A percentile compares a stretch with the other conserved stretches of the same genome.
These are phyloP conservation scores for Lenwebbia sp. DNA, from an alignment of 345 rosid species.

Conservation along the genomic window DNA sequence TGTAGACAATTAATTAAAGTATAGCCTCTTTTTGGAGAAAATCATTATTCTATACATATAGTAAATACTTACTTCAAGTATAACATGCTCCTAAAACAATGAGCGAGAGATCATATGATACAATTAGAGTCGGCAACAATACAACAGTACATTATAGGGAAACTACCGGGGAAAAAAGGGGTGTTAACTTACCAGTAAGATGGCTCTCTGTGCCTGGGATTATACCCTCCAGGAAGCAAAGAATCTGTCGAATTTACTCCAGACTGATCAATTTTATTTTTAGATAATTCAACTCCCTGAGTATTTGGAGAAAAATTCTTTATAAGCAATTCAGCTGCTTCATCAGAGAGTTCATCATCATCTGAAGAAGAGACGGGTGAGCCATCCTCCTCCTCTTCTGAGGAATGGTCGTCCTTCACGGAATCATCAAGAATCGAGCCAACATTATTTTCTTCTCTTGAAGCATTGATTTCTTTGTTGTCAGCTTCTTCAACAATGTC, in stretches of 20 bases:
- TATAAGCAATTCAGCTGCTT: slow-evolving; percentile 31
- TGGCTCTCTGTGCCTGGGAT: slow-evolving; percentile 95
- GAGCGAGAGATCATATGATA: not conserved
- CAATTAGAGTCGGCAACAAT: not conserved
- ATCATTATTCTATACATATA: not conserved
- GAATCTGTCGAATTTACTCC: slow-evolving; percentile 13
- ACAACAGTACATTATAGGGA: not conserved
- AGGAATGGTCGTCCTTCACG: slow-evolving; percentile 30
- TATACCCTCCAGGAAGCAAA: slow-evolving; percentile 71
- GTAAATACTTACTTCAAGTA: not conserved
- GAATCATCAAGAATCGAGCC: slow-evolving; percentile 14
- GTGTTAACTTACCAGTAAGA: slow-evolving; percentile 47
- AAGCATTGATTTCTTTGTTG: slow-evolving; percentile 9
- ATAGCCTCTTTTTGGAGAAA: not conserved
- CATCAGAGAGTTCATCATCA: slow-evolving; percentile 58
- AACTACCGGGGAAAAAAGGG: not conserved
- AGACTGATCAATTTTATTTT: slow-evolving; percentile 12
- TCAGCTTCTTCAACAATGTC: slow-evolving; percentile 69
- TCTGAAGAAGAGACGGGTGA: slow-evolving; percentile 15
- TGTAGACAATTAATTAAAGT: not conserved
- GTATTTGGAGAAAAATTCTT: slow-evolving; percentile 17
- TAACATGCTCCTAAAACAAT: not conserved
- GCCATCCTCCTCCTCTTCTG: slow-evolving; percentile 40
- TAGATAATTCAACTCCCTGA: slow-evolving; percentile 13
- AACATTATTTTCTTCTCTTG: slow-evolving; percentile 20